Conservation (phyloP, 2,329 filamentous ascomycete genomes). For the Ceratocystis destructans region DNA sequence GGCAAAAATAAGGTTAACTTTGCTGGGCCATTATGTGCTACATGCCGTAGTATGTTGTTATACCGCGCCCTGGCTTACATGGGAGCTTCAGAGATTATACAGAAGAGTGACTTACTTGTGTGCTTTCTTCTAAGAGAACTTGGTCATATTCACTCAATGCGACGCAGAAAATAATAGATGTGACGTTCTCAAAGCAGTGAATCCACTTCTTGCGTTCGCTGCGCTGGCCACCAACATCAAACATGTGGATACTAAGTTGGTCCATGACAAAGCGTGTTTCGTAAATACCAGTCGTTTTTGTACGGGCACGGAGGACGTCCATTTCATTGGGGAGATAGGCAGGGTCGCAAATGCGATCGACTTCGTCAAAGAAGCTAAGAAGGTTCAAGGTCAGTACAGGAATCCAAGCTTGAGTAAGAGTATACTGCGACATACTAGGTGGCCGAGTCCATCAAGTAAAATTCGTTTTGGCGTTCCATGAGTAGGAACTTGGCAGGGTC, state of each 20-base stretch:
- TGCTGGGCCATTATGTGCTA: not conserved
- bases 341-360: slow-evolving; percentile 63
- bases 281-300: slow-evolving; percentile 98
- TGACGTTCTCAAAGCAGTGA: slow-evolving; percentile 98
- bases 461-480: slow-evolving; percentile 91
- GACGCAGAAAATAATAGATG: slow-evolving; percentile 98
- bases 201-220: slow-evolving; percentile 99
- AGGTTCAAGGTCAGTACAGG: not conserved
- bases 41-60: not conserved
- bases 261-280: slow-evolving; percentile 98
- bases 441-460: slow-evolving; percentile 98
- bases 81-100: not conserved
- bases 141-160: slow-evolving; percentile 97
- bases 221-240: slow-evolving; percentile 91
- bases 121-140: slow-evolving; percentile 89
- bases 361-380: slow-evolving; percentile 86
- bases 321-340: slow-evolving; percentile 89
- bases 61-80: not conserved
- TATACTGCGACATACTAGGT: slow-evolving; percentile 61
- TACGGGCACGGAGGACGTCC: slow-evolving; percentile 87
- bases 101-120: slow-evolving; percentile 51
- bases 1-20: not conserved
- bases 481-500: slow-evolving; percentile 71
- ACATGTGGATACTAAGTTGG: slow-evolving; percentile 98
- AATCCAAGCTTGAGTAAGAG: not conserved